phyloP scores from a whole-genome alignment of 768 basidiomycete genomes.

The Kwoniella sp. region DNA sequence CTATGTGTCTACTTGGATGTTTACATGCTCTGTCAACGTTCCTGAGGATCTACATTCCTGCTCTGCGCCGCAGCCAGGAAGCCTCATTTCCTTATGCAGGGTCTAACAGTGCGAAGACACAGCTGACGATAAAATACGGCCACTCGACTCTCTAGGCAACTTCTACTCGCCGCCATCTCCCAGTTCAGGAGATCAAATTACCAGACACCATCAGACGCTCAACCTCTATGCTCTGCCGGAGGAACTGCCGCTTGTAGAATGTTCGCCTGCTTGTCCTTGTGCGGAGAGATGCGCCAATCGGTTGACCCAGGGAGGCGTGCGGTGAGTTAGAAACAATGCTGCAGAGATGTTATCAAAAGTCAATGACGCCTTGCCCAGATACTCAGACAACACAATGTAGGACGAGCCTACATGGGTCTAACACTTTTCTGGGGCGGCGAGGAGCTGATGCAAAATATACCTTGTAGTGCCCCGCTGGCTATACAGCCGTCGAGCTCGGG shows the following conservation, averaged over 20 bases:
- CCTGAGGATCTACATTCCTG: too few relatives aligned
- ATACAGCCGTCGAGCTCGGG: constrained; percentile 16
- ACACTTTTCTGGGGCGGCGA: too few relatives aligned
- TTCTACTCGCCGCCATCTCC: constrained; percentile 29
- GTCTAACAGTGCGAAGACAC: too few relatives aligned
- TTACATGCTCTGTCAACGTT: too few relatives aligned
- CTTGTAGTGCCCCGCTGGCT: constrained; percentile 19
- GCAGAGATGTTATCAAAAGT: too few relatives aligned
- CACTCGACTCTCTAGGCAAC: constrained; percentile 30
- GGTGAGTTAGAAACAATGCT: too few relatives aligned
- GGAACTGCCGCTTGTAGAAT: constrained; percentile 53
- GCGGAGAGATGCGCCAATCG: constrained; percentile 36
- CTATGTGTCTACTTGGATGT: too few relatives aligned
- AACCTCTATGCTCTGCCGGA: constrained; percentile 49
- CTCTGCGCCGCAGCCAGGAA: not conserved
- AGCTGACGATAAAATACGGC: not conserved
- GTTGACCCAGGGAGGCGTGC: constrained; percentile 45
- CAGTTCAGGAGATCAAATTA: not conserved
- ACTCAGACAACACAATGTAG: too few relatives aligned
- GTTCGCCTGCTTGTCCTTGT: constrained; percentile 46
- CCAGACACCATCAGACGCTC: constrained; percentile 12
- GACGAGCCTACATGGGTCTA: too few relatives aligned
- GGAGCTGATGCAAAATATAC: not conserved
- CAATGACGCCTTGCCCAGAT: too few relatives aligned
- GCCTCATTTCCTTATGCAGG: too few relatives aligned